Base-by-base conservation (phyloP, 352 stramenopile genomes). In the Phytophthora meadii region DNA sequence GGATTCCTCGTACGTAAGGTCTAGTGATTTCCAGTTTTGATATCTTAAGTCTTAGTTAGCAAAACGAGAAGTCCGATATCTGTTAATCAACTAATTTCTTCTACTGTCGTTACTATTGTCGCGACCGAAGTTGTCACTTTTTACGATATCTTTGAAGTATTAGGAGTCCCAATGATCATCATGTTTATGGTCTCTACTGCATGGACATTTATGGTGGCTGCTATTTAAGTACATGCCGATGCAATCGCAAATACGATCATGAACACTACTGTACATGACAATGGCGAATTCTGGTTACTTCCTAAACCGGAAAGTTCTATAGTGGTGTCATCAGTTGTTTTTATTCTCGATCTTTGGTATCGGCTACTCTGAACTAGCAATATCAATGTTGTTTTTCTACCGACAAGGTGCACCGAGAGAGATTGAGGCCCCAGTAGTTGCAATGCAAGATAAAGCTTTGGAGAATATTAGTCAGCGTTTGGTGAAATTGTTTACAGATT, bases 231-330 rank as follows among this genome's bases (percentile, higher is more conserved):
- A 1, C 50, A 68, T 11, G 65, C 79, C 2, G 56, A 65, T 2
- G 12, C 63, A 14, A 55, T 74, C 3, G 72, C 76, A 2, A 85
- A 88, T 24, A 25, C 17, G 0, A 28, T 85, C 4, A 82, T 82
- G 76, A 61, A 70, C 5, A 85, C 76, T 4, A 47, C 54, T 11
- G 6, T 68, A 0, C 74, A 84, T 10, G 76, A 84, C 49, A 72
- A 71, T 14, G 72, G 78, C 24, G 65, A 80, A 36, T 85, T 87
- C 25, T 87, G 79, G 76, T 37, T 79, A 10, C 56, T 88, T 0
- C 62, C 72, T 3, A 46, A 73, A 15, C 54, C 68, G 2, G 54
- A 81, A 1, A 3, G 17, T 9, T 12, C 36, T 3, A 14, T 41
- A 7, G 15, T 69, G 17, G 22, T 75, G 4, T 54, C 46, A 3